Percentiles rank a stretch among this genome's conserved stretches.
These are phyloP conservation scores for Hyphopichia khmerensis DNA, from an alignment of 1,139 yeast species.

Conservation along the genomic window DNA sequence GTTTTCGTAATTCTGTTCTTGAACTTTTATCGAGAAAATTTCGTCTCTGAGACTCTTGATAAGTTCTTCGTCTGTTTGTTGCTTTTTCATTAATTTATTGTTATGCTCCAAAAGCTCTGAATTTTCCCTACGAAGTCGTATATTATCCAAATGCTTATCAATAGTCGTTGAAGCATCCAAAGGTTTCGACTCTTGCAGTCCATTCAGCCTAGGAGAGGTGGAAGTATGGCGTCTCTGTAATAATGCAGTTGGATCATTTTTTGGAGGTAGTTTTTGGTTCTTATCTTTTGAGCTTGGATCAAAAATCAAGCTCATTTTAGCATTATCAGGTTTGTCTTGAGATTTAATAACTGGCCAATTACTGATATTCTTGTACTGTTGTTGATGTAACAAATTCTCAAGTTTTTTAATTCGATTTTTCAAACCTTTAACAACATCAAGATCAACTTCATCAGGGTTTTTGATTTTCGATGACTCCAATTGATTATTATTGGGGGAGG, in stretches of 20 bases:
- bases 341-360: slow-evolving; percentile 50
- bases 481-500: slow-evolving; percentile 21
- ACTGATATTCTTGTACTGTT: slow-evolving; percentile 56
- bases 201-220: slow-evolving; percentile 5
- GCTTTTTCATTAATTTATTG: slow-evolving; percentile 5
- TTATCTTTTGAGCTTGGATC: slow-evolving; percentile 8
- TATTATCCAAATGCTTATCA: slow-evolving; percentile 46
- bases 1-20: not conserved
- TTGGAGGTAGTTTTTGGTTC: slow-evolving; percentile 6
- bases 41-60: slow-evolving; percentile 7
- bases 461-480: slow-evolving; percentile 20
- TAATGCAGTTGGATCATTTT: slow-evolving; percentile 22
- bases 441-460: slow-evolving; percentile 24
- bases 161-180: slow-evolving; percentile 39
- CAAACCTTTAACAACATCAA: slow-evolving; percentile 51
- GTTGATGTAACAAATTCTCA: slow-evolving; percentile 67
- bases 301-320: slow-evolving; percentile 20
- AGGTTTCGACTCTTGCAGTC: slow-evolving; percentile 15
- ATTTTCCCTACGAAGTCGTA: slow-evolving; percentile 34
- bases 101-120: slow-evolving; percentile 14
- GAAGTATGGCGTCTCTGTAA: slow-evolving; percentile 14
- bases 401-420: slow-evolving; percentile 59
- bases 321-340: slow-evolving; percentile 9
- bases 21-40: slow-evolving; percentile 5
- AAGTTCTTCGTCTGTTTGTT: slow-evolving; percentile 6